Evolutionary conservation across 441 rosid genomes (phyloP).

Genomic region (Populus tomentosa): DNA sequence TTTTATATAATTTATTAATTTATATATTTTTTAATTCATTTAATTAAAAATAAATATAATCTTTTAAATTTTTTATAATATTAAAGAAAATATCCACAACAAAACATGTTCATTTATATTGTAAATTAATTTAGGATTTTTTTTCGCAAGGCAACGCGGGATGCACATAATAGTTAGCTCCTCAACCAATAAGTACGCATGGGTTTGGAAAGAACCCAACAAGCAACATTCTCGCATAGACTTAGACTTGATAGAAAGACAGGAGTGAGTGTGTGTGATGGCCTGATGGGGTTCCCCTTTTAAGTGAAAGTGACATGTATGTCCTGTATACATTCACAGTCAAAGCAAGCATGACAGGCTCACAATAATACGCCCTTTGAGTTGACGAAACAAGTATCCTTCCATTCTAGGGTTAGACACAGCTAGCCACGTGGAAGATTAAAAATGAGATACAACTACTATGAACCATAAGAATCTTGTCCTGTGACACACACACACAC

Average conservation of each 20-base stretch:
- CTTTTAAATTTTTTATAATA: no score
- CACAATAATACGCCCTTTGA: slow-evolving; percentile 9
- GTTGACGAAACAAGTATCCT: slow-evolving; percentile 27
- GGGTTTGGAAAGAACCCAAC: slow-evolving; percentile 27
- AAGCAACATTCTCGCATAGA: slow-evolving; percentile 15
- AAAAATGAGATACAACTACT: background rate
- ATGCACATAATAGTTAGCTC: background rate
- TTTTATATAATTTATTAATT: no score
- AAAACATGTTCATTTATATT: no score
- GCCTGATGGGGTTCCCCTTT: slow-evolving; percentile 33
- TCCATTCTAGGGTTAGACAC: slow-evolving; percentile 19
- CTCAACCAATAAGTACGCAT: slow-evolving; percentile 54
- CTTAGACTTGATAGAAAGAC: slow-evolving; percentile 10
- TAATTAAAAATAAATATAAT: no score
- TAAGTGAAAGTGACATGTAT: slow-evolving; percentile 49
- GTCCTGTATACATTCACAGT: slow-evolving; percentile 11
- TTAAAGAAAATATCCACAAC: no score
- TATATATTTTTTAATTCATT: no score
- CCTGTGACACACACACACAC: slow-evolving; percentile 7
- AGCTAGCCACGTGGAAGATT: slow-evolving; percentile 23
- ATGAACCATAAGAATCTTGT: background rate
- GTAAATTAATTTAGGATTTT: background rate
- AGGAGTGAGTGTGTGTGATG: background rate
- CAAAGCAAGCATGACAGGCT: slow-evolving; percentile 31
- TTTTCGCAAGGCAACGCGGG: no score